Percentiles rank a stretch among this genome's conserved stretches.
Evolutionary conservation across 192 early-diverging fungal genomes (phyloP).

Genomic region (Podila verticillata): DNA sequence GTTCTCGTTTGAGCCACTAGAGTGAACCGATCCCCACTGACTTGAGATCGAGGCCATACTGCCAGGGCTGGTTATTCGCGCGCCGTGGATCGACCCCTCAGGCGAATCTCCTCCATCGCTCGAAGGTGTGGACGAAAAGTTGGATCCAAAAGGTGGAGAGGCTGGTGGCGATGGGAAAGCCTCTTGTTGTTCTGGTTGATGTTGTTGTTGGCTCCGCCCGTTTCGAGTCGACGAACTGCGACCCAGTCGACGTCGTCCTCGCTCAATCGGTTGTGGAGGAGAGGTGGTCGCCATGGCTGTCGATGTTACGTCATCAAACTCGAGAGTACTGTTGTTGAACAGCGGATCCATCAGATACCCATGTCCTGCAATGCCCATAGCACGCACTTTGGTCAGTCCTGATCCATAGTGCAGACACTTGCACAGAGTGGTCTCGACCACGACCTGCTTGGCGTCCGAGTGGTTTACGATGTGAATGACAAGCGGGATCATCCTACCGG

Average conservation of each 20-base stretch:
- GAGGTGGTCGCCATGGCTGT: not conserved
- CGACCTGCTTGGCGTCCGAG: constrained; percentile 41
- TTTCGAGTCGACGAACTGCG: constrained; percentile 1
- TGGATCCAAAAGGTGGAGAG: constrained; percentile 24
- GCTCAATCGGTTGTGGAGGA: not conserved
- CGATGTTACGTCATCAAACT: not conserved
- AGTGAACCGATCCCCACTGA: constrained; percentile 36
- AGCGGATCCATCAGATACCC: constrained; percentile 22
- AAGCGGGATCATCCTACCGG: constrained; percentile 39
- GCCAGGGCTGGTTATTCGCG: constrained; percentile 26
- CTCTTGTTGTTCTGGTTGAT: not conserved
- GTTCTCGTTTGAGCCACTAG: constrained; percentile 14
- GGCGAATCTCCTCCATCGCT: constrained; percentile 36
- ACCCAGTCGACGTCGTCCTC: constrained; percentile 9
- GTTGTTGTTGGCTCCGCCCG: not conserved
- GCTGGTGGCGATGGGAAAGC: constrained; percentile 40
- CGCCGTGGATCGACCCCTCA: constrained; percentile 27
- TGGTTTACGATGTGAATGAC: constrained; percentile 51
- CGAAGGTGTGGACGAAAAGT: constrained; percentile 16
- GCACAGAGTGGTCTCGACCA: constrained; percentile 43
- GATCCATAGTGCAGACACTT: constrained; percentile 43
- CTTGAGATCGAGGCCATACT: constrained; percentile 43
- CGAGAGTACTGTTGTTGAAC: not conserved
- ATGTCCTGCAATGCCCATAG: constrained; percentile 32
- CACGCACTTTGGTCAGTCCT: constrained; percentile 29